Conservation (phyloP, 1,139 yeast genomes). For the Pichia sp. region DNA sequence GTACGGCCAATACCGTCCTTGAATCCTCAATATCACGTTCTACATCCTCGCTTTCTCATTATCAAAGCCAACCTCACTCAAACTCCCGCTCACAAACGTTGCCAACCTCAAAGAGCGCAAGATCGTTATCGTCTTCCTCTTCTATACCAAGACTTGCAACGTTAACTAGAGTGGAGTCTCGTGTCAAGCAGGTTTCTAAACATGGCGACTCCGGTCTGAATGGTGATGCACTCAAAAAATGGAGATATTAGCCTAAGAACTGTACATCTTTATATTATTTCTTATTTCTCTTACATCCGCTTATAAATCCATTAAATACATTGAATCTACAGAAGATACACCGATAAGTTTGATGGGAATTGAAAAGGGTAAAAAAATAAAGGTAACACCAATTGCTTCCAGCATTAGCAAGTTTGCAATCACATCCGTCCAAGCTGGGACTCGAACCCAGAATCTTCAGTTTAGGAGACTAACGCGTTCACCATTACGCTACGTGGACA, state of each 20-base stretch:
- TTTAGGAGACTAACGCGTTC: slow-evolving; percentile 17
- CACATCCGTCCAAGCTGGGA: slow-evolving; percentile 15
- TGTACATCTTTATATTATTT: background rate
- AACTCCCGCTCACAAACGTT: too few species aligned
- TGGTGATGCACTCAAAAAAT: slow-evolving; percentile 5
- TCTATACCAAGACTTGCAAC: slow-evolving; percentile 17
- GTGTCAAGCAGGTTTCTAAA: slow-evolving; percentile 5
- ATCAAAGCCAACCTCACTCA: too few species aligned
- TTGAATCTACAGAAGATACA: too few species aligned
- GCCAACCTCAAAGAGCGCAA: background rate
- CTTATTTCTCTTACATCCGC: background rate
- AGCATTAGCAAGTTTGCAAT: too few species aligned
- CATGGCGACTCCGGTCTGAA: background rate
- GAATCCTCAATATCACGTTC: too few species aligned
- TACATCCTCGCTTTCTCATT: too few species aligned
- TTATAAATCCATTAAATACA: too few species aligned
- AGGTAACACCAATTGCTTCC: too few species aligned
- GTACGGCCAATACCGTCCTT: too few species aligned
- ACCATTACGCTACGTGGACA: slow-evolving; percentile 17
- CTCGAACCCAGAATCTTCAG: slow-evolving; percentile 17
- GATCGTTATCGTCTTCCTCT: slow-evolving; percentile 11
- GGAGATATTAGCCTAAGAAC: slow-evolving; percentile 5
- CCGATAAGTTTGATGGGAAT: too few species aligned
- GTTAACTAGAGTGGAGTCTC: slow-evolving; percentile 10
- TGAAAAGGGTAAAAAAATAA: too few species aligned